Percentiles rank a stretch among this genome's conserved stretches.
phyloP scores from a whole-genome alignment of 805 yeast genomes.

The Blastobotrys attinorum region DNA sequence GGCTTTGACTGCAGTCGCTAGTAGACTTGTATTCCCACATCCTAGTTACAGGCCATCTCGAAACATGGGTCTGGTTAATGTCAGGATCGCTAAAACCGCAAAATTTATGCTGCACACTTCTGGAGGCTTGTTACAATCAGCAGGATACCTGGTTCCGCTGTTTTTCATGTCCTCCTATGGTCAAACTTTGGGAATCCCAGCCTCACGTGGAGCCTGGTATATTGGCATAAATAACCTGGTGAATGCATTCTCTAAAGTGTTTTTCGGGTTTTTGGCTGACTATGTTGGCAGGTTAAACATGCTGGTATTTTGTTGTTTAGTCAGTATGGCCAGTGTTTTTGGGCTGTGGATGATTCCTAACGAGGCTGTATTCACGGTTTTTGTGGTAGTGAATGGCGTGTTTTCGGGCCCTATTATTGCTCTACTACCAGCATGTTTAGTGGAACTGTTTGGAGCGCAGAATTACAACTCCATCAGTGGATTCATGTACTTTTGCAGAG shows the following conservation, averaged over 20 bases:
- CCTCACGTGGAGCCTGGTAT: slow-evolving; percentile 15
- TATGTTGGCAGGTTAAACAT: slow-evolving; percentile 47
- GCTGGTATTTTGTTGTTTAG: slow-evolving; percentile 38
- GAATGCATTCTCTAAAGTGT: slow-evolving; percentile 29
- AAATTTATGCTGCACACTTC: slow-evolving; percentile 13
- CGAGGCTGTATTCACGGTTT: slow-evolving; percentile 8
- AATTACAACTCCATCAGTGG: slow-evolving; percentile 15
- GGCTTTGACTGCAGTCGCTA: slow-evolving; percentile 6
- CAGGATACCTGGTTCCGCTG: slow-evolving; percentile 16
- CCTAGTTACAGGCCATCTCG: not conserved
- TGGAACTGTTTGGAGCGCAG: slow-evolving; percentile 17
- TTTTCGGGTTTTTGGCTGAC: slow-evolving; percentile 50
- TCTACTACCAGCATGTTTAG: slow-evolving; percentile 16
- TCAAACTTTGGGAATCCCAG: slow-evolving; percentile 14
- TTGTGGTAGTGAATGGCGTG: slow-evolving; percentile 16
- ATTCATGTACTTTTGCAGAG: slow-evolving; percentile 15
- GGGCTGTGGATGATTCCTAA: slow-evolving; percentile 27
- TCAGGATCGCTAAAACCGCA: slow-evolving; percentile 8
- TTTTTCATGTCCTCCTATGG: slow-evolving; percentile 17
- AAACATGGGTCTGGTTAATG: slow-evolving; percentile 3
- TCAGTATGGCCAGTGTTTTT: slow-evolving; percentile 40
- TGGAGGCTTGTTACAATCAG: slow-evolving; percentile 14
- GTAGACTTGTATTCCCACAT: slow-evolving; percentile 14
- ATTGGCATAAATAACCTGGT: slow-evolving; percentile 18
- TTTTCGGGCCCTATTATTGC: slow-evolving; percentile 18